Evolutionary conservation across 441 rosid genomes (phyloP).

Genomic region (Populus hybrid): DNA sequence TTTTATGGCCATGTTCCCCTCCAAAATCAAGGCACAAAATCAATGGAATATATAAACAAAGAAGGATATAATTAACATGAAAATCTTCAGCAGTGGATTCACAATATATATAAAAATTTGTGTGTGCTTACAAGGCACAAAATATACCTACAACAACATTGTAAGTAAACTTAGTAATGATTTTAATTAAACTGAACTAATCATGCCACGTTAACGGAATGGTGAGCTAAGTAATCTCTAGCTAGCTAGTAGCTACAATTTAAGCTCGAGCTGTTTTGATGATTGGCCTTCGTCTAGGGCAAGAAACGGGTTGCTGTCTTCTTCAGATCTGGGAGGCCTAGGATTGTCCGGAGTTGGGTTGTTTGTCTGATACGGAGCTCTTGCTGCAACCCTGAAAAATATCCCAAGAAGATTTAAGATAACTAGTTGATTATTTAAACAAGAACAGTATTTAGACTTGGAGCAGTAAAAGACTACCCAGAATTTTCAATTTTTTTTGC

Average conservation of each 20-base stretch:
- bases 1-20: background rate
- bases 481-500: too few species aligned
- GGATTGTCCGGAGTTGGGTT: conserved; percentile 5
- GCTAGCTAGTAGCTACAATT: conserved; percentile 29
- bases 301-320: conserved; percentile 10
- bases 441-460: background rate
- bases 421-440: background rate
- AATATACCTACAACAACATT: too few species aligned
- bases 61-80: background rate
- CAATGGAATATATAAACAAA: background rate
- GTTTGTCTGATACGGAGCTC: conserved; percentile 59
- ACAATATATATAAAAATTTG: too few species aligned
- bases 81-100: background rate
- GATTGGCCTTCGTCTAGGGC: conserved; percentile 29
- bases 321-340: conserved; percentile 20
- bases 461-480: too few species aligned
- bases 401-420: background rate
- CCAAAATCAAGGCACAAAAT: background rate
- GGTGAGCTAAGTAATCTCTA: background rate
- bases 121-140: too few species aligned
- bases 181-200: too few species aligned
- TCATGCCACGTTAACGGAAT: background rate
- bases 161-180: too few species aligned
- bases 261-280: conserved; percentile 48
- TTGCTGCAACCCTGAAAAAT: conserved; percentile 44